Conservation (phyloP, 139 green algal species). For the Picochlorum sp. region DNA sequence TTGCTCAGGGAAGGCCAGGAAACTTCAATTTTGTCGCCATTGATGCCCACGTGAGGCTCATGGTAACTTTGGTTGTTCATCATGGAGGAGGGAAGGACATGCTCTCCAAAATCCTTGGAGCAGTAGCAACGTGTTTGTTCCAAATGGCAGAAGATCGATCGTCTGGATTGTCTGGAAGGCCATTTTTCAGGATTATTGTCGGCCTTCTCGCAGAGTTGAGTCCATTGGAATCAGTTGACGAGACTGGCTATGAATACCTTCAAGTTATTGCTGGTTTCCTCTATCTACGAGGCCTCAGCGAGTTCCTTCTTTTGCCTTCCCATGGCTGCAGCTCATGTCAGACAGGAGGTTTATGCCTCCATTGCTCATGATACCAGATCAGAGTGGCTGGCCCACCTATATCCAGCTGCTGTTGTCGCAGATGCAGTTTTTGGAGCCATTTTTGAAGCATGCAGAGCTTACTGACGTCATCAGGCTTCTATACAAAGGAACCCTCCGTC, state of each 20-base stretch:
- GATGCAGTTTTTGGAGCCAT: conserved; percentile 94
- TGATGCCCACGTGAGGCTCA: conserved; percentile 46
- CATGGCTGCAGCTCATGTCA: conserved; percentile 89
- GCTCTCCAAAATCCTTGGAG: conserved; percentile 55
- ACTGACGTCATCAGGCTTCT: conserved; percentile 69
- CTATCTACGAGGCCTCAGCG: conserved; percentile 62
- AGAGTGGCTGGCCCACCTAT: conserved; percentile 60
- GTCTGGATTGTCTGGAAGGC: conserved; percentile 77
- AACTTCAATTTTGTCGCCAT: conserved; percentile 38
- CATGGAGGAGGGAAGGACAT: conserved; percentile 55
- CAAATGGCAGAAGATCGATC: conserved; percentile 28
- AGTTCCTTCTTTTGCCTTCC: conserved; percentile 89
- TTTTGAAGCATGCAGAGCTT: conserved; percentile 83
- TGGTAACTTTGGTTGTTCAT: conserved; percentile 35
- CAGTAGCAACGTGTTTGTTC: conserved; percentile 54
- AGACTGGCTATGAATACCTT: conserved; percentile 36
- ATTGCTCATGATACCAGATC: conserved; percentile 61
- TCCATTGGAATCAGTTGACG: conserved; percentile 27
- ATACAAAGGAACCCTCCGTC: conserved; percentile 90
- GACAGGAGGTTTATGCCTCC: conserved; percentile 88
- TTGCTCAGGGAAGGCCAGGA: conserved; percentile 5
- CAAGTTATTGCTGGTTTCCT: conserved; percentile 26
- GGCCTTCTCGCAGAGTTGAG: conserved; percentile 77
- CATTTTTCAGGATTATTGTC: conserved; percentile 87
- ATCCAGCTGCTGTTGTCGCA: conserved; percentile 48